Conservation (phyloP, 495 filamentous ascomycete species). For the Choiromyces venosus region DNA sequence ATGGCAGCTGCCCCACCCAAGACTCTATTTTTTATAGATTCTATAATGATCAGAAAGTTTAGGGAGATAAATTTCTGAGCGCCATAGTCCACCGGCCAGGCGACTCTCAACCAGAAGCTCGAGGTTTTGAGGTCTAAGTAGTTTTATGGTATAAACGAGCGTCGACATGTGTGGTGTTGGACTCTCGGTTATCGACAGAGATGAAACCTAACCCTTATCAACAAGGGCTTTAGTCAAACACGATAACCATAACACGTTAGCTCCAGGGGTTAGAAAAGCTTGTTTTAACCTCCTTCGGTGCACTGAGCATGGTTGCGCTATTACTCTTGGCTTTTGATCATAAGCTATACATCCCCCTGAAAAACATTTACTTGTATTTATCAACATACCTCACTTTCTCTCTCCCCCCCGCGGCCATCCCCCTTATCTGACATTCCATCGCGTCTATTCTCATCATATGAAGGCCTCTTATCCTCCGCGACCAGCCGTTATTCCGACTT, state of each 20-base stretch:
- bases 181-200: neutral
- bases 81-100: neutral
- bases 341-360: no score
- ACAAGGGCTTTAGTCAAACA: no score
- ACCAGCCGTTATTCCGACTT: conserved; percentile 17
- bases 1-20: conserved; percentile 5
- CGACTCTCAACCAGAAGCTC: no score
- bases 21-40: conserved; percentile 1
- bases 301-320: neutral
- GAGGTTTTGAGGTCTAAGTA: no score
- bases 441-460: neutral
- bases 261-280: neutral
- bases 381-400: no score
- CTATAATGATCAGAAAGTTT: conserved; percentile 4
- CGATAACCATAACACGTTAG: neutral
- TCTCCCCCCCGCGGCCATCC: neutral
- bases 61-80: neutral
- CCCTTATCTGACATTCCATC: neutral
- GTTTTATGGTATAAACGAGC: no score
- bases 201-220: neutral
- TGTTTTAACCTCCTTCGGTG: neutral
- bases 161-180: no score
- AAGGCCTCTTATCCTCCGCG: conserved; percentile 5
- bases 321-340: conserved; percentile 9
- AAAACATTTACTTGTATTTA: conserved; percentile 6